Percentiles rank a stretch among this genome's conserved stretches.
phyloP scores from a whole-genome alignment of 1,284 basidiomycete species.

The Fomitopsis betulina region DNA sequence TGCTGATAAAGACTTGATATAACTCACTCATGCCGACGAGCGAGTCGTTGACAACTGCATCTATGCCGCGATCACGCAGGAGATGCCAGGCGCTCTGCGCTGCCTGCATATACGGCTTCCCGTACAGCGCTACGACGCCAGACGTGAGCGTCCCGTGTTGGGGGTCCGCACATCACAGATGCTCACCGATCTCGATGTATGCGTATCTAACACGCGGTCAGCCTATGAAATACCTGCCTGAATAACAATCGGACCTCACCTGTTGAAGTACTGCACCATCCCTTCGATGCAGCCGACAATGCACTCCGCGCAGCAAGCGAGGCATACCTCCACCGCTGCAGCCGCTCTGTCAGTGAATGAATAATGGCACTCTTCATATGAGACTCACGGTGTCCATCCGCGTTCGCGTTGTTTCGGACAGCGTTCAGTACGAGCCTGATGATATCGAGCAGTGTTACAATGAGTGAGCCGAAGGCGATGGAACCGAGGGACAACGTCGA shows the following conservation, averaged over 20 bases:
- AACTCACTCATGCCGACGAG: constrained; percentile 74
- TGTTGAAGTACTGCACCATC: constrained; percentile 80
- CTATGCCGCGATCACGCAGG: constrained; percentile 82
- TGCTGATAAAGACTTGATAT: constrained; percentile 47
- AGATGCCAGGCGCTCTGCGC: constrained; percentile 90
- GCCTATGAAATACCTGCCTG: not conserved
- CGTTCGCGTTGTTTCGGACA: constrained; percentile 62
- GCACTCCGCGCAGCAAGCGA: constrained; percentile 81
- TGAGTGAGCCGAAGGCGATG: constrained; percentile 86
- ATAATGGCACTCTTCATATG: not conserved
- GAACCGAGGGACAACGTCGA: constrained; percentile 84
- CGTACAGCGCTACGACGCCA: constrained; percentile 62
- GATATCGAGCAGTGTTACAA: constrained; percentile 84
- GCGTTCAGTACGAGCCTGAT: constrained; percentile 64
- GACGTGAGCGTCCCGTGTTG: not conserved
- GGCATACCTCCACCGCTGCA: constrained; percentile 62
- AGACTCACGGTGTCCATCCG: constrained; percentile 68
- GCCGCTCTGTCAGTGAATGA: not conserved
- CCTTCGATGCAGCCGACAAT: constrained; percentile 72
- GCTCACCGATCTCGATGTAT: constrained; percentile 75
- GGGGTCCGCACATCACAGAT: not conserved
- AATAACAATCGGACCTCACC: constrained; percentile 35
- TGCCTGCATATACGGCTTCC: constrained; percentile 82
- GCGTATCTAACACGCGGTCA: constrained; percentile 47
- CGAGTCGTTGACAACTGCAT: constrained; percentile 83